Evolutionary conservation across 176 grass and related monocot species (phyloP).

Genomic region (Cymbopogon citratus): DNA sequence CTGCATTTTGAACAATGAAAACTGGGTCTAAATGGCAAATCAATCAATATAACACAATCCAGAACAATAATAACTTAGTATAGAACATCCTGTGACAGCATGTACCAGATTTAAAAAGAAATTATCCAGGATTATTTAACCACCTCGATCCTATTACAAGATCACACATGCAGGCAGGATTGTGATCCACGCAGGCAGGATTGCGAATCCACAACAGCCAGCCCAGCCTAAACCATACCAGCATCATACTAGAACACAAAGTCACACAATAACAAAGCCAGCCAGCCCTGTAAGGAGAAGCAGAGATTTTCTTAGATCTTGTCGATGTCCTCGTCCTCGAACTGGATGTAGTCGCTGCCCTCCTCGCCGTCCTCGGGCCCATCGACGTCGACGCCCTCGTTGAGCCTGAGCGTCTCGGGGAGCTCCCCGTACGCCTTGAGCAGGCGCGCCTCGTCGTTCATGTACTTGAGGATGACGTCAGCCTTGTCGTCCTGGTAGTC

Average conservation of each 20-base stretch:
- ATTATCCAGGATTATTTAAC: slow-evolving; percentile 25
- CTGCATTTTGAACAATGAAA: not conserved
- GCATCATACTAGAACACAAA: not conserved
- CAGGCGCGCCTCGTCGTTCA: slow-evolving; percentile 71
- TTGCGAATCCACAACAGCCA: not conserved
- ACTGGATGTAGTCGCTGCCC: slow-evolving; percentile 57
- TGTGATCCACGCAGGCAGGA: not conserved
- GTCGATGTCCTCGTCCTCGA: slow-evolving; percentile 91
- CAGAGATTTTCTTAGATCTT: slow-evolving; percentile 40
- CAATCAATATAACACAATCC: not conserved
- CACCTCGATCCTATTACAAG: not conserved
- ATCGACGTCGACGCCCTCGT: slow-evolving; percentile 74
- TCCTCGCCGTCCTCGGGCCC: slow-evolving; percentile 45
- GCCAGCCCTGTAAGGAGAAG: not conserved
- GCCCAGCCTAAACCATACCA: not conserved
- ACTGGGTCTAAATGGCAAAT: not conserved
- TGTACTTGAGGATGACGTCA: slow-evolving; percentile 91
- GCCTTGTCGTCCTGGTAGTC: slow-evolving; percentile 94
- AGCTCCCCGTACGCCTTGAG: slow-evolving; percentile 80
- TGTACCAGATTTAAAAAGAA: not conserved
- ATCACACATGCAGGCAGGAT: not conserved
- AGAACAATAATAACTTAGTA: not conserved
- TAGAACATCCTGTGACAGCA: not conserved
- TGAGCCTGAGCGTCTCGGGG: slow-evolving; percentile 64
- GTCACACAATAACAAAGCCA: not conserved